These are phyloP conservation scores for Suhomyces terraborum DNA, from an alignment of 1,139 yeast genomes.

Conservation along the genomic window DNA sequence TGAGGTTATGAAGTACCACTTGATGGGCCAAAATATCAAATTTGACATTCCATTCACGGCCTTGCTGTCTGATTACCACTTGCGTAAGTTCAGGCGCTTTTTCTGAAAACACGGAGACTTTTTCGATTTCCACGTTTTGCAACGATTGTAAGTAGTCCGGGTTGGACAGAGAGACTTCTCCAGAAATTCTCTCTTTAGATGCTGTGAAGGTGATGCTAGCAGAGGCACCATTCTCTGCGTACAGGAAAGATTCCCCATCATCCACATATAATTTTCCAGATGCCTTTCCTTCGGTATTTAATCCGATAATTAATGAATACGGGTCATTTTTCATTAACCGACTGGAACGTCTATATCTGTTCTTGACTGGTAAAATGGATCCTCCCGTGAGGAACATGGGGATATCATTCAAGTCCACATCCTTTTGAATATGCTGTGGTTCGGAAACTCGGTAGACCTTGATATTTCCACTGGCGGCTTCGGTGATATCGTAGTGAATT, in stretches of 20 bases:
- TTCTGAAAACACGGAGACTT: constrained; percentile 56
- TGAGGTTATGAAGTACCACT: constrained; percentile 55
- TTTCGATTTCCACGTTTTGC: constrained; percentile 50
- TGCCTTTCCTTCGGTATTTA: constrained; percentile 53
- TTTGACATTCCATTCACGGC: constrained; percentile 35
- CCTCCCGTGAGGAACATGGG: constrained; percentile 85
- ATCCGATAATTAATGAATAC: constrained; percentile 70
- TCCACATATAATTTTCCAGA: constrained; percentile 68
- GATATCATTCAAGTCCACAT: constrained; percentile 59
- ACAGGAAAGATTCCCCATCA: constrained; percentile 76
- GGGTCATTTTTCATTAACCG: constrained; percentile 82
- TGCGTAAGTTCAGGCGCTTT: constrained; percentile 11
- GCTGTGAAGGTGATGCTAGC: constrained; percentile 40
- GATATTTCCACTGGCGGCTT: constrained; percentile 29
- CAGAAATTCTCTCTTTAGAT: constrained; percentile 13
- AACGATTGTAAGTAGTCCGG: constrained; percentile 23
- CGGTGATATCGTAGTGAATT: constrained; percentile 59
- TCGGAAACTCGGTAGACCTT: constrained; percentile 11
- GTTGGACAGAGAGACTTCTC: constrained; percentile 22
- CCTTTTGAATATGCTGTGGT: constrained; percentile 21
- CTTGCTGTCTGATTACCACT: constrained; percentile 38
- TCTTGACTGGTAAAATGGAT: constrained; percentile 64
- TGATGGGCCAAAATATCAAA: constrained; percentile 19
- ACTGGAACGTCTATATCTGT: constrained; percentile 78
- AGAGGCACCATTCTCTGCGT: constrained; percentile 49